Conservation (phyloP, 208 protist genomes). For the Leishmania tropica region DNA sequence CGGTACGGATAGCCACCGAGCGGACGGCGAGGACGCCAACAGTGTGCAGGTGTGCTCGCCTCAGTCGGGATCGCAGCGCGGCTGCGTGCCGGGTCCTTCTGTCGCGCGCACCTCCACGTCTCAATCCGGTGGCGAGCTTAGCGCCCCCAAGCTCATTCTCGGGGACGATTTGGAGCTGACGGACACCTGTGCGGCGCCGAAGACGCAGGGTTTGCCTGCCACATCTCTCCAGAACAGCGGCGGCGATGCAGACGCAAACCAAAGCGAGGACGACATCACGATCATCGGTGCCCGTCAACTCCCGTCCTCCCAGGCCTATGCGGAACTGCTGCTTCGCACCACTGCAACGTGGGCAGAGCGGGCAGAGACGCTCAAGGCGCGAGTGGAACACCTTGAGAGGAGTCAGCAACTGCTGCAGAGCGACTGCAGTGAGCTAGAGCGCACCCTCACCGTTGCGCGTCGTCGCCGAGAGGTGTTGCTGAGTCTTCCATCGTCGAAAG, state of each 20-base stretch:
- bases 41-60: slow-evolving; percentile 1
- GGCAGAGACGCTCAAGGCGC: slow-evolving; percentile 34
- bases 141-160: not conserved
- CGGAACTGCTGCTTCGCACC: slow-evolving; percentile 43
- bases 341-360: slow-evolving; percentile 37
- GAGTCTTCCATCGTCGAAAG: slow-evolving; percentile 16
- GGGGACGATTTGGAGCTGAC: not conserved
- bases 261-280: slow-evolving; percentile 35
- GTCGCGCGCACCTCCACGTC: not conserved
- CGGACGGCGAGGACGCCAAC: slow-evolving; percentile 7
- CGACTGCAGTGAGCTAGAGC: slow-evolving; percentile 57
- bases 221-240: not conserved
- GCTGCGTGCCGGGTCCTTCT: not conserved
- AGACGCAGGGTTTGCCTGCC: not conserved
- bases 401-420: slow-evolving; percentile 59
- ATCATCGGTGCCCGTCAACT: slow-evolving; percentile 52
- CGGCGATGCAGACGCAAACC: not conserved
- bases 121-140: not conserved
- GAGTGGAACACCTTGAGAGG: slow-evolving; percentile 40
- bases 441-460: slow-evolving; percentile 33
- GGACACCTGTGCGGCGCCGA: not conserved
- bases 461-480: slow-evolving; percentile 50
- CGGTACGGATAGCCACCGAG: not conserved
- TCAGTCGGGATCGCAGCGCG: not conserved
- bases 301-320: slow-evolving; percentile 52